phyloP scores from a whole-genome alignment of 148 eudicot species.

The Rhododendron williamsianum region DNA sequence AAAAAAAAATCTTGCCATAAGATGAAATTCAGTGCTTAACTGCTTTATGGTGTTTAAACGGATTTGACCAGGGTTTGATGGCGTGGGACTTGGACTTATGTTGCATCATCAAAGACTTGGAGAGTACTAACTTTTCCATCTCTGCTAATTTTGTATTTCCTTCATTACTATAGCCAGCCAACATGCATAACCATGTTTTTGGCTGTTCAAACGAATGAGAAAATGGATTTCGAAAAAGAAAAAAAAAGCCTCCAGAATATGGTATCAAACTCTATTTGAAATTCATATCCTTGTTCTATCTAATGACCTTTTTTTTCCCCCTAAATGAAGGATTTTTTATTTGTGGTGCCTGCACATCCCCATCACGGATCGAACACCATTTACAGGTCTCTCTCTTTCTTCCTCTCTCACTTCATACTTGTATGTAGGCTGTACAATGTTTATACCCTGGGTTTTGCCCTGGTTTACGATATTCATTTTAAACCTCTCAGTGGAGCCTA shows the following conservation, averaged over 20 bases:
- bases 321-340: constrained; percentile 46
- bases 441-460: neutral
- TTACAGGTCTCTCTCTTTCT: constrained; percentile 30
- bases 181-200: neutral
- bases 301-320: constrained; percentile 7
- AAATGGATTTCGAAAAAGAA: neutral
- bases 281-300: constrained; percentile 5
- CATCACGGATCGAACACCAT: constrained; percentile 46
- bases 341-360: constrained; percentile 64
- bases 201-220: neutral
- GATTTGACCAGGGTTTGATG: constrained; percentile 50
- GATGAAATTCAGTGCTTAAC: neutral
- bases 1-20: neutral
- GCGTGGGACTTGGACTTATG: constrained; percentile 59
- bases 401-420: neutral
- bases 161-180: neutral
- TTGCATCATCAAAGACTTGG: constrained; percentile 57
- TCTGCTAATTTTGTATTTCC: neutral
- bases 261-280: neutral
- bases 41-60: neutral
- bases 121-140: constrained; percentile 39
- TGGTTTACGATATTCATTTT: neutral
- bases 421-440: neutral
- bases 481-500: neutral
- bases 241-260: neutral